Conservation (phyloP, 768 basidiomycete species). For the Rhodotorula diobovata region DNA sequence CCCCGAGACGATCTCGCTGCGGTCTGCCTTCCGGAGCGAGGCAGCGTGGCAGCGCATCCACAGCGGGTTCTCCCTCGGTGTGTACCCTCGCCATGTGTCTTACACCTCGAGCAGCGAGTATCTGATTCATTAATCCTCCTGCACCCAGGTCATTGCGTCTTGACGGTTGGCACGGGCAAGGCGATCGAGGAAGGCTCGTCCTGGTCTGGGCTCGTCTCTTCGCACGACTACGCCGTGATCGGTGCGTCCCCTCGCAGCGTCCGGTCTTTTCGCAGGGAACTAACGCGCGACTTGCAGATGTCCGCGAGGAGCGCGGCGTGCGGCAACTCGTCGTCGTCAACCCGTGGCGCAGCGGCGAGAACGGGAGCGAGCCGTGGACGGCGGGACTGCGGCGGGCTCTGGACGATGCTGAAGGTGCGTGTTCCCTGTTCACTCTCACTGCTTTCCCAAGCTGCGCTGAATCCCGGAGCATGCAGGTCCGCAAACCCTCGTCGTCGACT, state of each 20-base stretch:
- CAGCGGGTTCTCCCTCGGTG: constrained; percentile 15
- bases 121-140: background rate
- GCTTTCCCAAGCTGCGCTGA: too few relatives aligned
- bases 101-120: fast-evolving
- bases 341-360: constrained; percentile 9
- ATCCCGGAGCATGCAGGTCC: background rate
- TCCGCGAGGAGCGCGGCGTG: constrained; percentile 1
- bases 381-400: constrained; percentile 1
- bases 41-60: constrained; percentile 11
- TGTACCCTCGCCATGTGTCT: background rate
- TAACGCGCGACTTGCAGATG: background rate
- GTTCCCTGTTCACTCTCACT: background rate
- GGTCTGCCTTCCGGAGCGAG: constrained; percentile 7
- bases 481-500: constrained; percentile 52
- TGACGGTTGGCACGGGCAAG: constrained; percentile 29
- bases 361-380: constrained; percentile 10
- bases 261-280: too few relatives aligned
- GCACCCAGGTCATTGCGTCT: constrained; percentile 25
- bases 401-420: background rate
- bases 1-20: constrained; percentile 21
- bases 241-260: constrained; percentile 13
- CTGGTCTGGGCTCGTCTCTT: background rate
- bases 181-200: background rate
- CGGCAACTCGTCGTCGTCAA: constrained; percentile 30
- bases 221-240: constrained; percentile 35